phyloP scores from a whole-genome alignment of 768 basidiomycete species.

The Cystofilobasidium macerans region DNA sequence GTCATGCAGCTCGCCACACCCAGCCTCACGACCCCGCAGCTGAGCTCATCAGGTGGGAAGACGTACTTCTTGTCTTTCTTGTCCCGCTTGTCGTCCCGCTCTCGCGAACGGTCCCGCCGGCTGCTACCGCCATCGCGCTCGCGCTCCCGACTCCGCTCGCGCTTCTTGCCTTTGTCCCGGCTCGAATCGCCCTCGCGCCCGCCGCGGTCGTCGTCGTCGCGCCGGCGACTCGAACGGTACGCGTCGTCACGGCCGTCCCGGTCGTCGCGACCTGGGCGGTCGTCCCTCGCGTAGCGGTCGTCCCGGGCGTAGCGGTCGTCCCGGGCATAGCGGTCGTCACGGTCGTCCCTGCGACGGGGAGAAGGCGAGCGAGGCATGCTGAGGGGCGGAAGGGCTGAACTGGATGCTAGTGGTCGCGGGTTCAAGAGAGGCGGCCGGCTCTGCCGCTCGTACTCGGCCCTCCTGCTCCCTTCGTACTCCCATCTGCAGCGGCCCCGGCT shows the following conservation, averaged over 20 bases:
- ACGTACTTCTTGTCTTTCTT: conserved; percentile 47
- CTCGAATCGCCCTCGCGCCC: conserved; percentile 23
- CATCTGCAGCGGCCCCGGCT: too few relatives aligned
- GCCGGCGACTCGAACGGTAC: conserved; percentile 1
- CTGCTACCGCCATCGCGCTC: conserved; percentile 39
- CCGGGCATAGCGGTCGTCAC: conserved; percentile 1
- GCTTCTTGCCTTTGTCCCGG: conserved; percentile 30
- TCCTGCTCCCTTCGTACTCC: too few relatives aligned
- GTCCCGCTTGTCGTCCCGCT: conserved; percentile 38
- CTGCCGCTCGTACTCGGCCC: too few relatives aligned
- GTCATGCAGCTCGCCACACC: too few relatives aligned
- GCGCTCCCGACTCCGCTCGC: conserved; percentile 38
- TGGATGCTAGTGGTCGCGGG: not conserved
- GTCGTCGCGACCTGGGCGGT: conserved; percentile 26
- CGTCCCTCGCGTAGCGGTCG: conserved; percentile 17
- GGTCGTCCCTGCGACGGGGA: conserved; percentile 10
- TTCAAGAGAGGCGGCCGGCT: too few relatives aligned
- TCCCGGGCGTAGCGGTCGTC: not conserved
- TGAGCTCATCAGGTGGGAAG: too few relatives aligned
- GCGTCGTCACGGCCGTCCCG: conserved; percentile 15
- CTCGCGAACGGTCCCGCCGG: conserved; percentile 39
- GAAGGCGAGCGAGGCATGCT: conserved; percentile 20
- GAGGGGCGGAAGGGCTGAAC: not conserved
- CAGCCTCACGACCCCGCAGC: too few relatives aligned
- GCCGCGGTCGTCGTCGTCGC: conserved; percentile 25